Conservation (phyloP, 805 yeast genomes). For the Lipomyces sp. region DNA sequence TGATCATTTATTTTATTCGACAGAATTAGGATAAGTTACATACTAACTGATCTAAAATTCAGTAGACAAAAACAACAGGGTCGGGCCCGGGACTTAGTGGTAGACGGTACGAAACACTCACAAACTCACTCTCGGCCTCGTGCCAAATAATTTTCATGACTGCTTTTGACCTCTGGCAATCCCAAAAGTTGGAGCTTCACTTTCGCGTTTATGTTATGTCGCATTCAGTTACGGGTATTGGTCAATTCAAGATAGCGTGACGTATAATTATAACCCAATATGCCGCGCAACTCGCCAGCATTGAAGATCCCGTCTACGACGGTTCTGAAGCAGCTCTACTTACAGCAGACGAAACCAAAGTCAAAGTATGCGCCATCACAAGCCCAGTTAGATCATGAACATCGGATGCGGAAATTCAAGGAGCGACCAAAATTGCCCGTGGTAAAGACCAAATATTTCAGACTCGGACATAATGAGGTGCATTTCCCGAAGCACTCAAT, state of each 20-base stretch:
- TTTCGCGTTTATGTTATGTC: neutral
- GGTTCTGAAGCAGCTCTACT: slow-evolving; percentile 25
- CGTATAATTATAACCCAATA: neutral
- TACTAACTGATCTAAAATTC: too few species aligned
- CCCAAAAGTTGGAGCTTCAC: neutral
- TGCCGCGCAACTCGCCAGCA: slow-evolving; percentile 16
- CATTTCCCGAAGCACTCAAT: slow-evolving; percentile 88
- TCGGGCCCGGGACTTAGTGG: too few species aligned
- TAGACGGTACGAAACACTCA: neutral
- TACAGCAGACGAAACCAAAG: slow-evolving; percentile 25
- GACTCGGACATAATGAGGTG: slow-evolving; percentile 72
- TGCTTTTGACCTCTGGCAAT: neutral
- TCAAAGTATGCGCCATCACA: slow-evolving; percentile 22
- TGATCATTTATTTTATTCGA: too few species aligned
- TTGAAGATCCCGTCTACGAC: slow-evolving; percentile 27
- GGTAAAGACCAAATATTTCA: slow-evolving; percentile 54
- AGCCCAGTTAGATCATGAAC: slow-evolving; percentile 24
- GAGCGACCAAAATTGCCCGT: slow-evolving; percentile 22
- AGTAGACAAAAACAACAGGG: too few species aligned
- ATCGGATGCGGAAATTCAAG: slow-evolving; percentile 12
- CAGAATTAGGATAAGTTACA: too few species aligned
- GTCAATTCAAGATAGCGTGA: neutral
- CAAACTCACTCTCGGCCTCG: neutral
- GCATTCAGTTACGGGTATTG: neutral
- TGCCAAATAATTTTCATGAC: neutral